These are phyloP conservation scores for Elongisporangium senticosum DNA, from an alignment of 352 stramenopile genomes.

Conservation along the genomic window DNA sequence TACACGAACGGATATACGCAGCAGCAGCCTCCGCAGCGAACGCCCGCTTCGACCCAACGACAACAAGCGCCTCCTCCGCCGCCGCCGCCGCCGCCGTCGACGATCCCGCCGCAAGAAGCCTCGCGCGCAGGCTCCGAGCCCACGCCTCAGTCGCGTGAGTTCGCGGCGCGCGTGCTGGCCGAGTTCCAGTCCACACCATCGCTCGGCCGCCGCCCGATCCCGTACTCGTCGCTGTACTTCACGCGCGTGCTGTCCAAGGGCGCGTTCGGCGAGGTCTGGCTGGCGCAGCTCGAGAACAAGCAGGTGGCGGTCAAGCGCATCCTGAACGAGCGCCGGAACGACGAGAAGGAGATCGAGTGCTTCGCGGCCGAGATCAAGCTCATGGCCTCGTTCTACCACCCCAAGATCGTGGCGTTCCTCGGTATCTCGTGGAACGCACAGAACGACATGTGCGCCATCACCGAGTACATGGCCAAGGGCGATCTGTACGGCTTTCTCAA, in stretches of 20 bases:
- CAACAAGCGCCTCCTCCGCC: slow-evolving; percentile 14
- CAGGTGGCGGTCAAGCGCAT: slow-evolving; percentile 83
- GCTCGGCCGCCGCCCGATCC: slow-evolving; percentile 45
- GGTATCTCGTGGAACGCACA: slow-evolving; percentile 70
- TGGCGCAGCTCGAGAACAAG: slow-evolving; percentile 69
- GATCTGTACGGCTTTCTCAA: slow-evolving; percentile 76
- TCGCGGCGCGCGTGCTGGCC: slow-evolving; percentile 50
- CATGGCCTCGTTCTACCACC: slow-evolving; percentile 76
- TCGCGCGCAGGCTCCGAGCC: slow-evolving; percentile 19
- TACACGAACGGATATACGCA: slow-evolving; percentile 9
- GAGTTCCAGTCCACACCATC: slow-evolving; percentile 62
- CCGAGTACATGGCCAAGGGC: slow-evolving; percentile 78
- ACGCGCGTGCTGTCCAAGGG: slow-evolving; percentile 79
- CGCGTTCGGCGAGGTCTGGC: slow-evolving; percentile 85
- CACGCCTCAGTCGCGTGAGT: slow-evolving; percentile 35
- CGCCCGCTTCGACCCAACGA: slow-evolving; percentile 4
- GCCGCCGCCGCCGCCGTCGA: slow-evolving; percentile 9
- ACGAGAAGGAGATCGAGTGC: slow-evolving; percentile 81
- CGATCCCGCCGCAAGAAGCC: slow-evolving; percentile 14
- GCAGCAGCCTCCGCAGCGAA: slow-evolving; percentile 6
- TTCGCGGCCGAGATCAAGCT: slow-evolving; percentile 84
- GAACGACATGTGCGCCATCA: slow-evolving; percentile 69
- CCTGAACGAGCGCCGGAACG: slow-evolving; percentile 73
- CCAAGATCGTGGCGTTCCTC: slow-evolving; percentile 81
- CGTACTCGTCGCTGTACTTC: slow-evolving; percentile 74